Base-by-base conservation (phyloP, 768 basidiomycete genomes). In the Mycena crocata region DNA sequence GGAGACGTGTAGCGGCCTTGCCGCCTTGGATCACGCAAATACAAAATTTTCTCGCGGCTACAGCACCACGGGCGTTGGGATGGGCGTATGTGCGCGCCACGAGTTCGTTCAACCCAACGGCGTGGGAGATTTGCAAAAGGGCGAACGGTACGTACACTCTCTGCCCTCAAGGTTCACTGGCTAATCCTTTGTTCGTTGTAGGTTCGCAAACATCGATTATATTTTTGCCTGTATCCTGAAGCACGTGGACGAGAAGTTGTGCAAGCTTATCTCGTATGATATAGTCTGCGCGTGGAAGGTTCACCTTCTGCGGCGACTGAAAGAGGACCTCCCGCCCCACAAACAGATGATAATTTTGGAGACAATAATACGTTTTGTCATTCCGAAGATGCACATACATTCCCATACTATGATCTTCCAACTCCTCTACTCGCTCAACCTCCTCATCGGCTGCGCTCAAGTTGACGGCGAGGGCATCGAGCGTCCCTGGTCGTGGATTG, bases 161-260 rank as follows among this genome's bases (percentile, higher is more conserved):
- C 32, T 26, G n/a, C 39, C 28, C 26, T 48, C 17, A 37, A 49
- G 8, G 7, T 26, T 14, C 5, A 31, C 42, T 19, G 46, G 10
- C 32, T 59, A 51, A 48, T 31, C 46, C 30, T 49, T 23, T 35
- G 7, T 45, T 21, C 5, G 7, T 21, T 32, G 15, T 48, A 81
- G 79, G 23, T 80, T 79, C 58, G 69, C 67, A 15, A 81, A 81
- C 66, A 81, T 79, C 70, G 79, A 81, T 55, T 82, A 74, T 52
- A 59, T 80, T 9, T 75, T 80, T 42, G 57, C 37, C 15, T 60
- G 32, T 12, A 32, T 71, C 69, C 19, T 72, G 67, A 1, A 73
- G 63, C 51, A 19, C 78, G 19, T 31, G 19, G 35, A 62, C 21
- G 14, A 40, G 0, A 26, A 71, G 13, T 24, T 54, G 0, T 28